These are phyloP conservation scores for Fusarium lyarnte DNA, from an alignment of 2,329 filamentous ascomycete species.

Conservation along the genomic window DNA sequence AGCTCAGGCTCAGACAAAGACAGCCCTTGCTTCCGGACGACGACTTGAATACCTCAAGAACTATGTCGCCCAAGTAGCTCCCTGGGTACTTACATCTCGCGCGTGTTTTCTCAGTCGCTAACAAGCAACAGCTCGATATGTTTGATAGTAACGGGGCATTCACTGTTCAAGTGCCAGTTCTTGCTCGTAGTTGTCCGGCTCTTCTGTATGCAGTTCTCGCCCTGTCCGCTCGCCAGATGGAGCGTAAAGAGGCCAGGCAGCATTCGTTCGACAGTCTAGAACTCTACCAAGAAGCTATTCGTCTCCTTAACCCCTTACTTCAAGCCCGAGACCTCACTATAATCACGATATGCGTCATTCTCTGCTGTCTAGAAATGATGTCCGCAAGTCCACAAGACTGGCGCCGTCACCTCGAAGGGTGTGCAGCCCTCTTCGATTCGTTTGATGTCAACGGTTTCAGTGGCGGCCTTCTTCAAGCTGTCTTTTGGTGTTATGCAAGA, in stretches of 20 bases:
- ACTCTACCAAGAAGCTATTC: conserved; percentile 65
- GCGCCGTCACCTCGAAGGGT: conserved; percentile 66
- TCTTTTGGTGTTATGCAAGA: conserved; percentile 68
- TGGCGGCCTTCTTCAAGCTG: conserved; percentile 61
- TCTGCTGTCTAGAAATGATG: conserved; percentile 57
- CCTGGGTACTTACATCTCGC: conserved; percentile 52
- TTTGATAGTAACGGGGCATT: conserved; percentile 65
- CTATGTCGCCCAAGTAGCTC: conserved; percentile 63
- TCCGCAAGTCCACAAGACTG: conserved; percentile 57
- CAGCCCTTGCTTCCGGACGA: conserved; percentile 46
- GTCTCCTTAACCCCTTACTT: conserved; percentile 50
- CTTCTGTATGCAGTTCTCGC: conserved; percentile 63
- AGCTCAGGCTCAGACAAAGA: conserved; percentile 37
- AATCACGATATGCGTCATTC: conserved; percentile 52
- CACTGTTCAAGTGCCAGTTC: conserved; percentile 59
- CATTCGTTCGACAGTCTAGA: conserved; percentile 62
- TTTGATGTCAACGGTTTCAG: conserved; percentile 64
- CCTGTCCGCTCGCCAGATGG: conserved; percentile 63
- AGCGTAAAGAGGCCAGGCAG: conserved; percentile 56
- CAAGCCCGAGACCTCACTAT: conserved; percentile 46
- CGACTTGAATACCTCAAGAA: conserved; percentile 56
- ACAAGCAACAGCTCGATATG: conserved; percentile 60
- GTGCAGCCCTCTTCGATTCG: conserved; percentile 63
- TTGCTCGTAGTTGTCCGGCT: conserved; percentile 58
- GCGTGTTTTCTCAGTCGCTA: not conserved